phyloP scores from a whole-genome alignment of 345 rosid genomes.

The Ailanthus altissimus region DNA sequence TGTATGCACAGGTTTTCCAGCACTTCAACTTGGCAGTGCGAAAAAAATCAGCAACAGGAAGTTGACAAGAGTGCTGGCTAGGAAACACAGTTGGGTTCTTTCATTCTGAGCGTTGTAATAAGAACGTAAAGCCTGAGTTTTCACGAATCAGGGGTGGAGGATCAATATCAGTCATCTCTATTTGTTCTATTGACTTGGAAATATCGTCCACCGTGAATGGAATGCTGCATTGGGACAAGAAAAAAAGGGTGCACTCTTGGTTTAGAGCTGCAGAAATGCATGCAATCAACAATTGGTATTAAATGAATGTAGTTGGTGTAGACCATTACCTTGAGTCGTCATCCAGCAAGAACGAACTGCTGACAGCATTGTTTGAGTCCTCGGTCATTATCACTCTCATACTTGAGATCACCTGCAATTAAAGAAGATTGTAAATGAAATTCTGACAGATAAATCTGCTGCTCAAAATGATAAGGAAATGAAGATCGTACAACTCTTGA shows the following conservation, averaged over 20 bases:
- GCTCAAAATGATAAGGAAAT: not conserved
- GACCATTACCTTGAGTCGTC: slow-evolving; percentile 80
- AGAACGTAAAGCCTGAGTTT: slow-evolving; percentile 78
- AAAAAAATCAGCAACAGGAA: not conserved
- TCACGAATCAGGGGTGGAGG: slow-evolving; percentile 87
- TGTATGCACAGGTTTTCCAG: slow-evolving; percentile 22
- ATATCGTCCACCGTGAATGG: slow-evolving; percentile 90
- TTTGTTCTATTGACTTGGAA: slow-evolving; percentile 68
- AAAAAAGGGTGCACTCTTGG: not conserved
- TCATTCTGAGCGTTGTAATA: slow-evolving; percentile 76
- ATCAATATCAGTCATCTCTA: slow-evolving; percentile 74
- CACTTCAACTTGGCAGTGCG: not conserved
- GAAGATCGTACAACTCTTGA: not conserved
- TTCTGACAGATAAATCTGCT: not conserved
- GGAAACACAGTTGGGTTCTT: not conserved
- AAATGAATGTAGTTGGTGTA: not conserved
- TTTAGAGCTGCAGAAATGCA: not conserved
- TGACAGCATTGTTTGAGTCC: slow-evolving; percentile 58
- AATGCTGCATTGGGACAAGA: slow-evolving; percentile 54
- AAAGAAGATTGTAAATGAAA: slow-evolving; percentile 15
- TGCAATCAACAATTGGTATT: not conserved
- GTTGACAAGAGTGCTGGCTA: not conserved
- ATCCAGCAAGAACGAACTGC: slow-evolving; percentile 84
- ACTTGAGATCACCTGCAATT: slow-evolving; percentile 69
- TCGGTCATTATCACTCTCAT: slow-evolving; percentile 75